Evolutionary conservation across 306 rosid genomes (phyloP).

Genomic region (Citrullus colocynthis): DNA sequence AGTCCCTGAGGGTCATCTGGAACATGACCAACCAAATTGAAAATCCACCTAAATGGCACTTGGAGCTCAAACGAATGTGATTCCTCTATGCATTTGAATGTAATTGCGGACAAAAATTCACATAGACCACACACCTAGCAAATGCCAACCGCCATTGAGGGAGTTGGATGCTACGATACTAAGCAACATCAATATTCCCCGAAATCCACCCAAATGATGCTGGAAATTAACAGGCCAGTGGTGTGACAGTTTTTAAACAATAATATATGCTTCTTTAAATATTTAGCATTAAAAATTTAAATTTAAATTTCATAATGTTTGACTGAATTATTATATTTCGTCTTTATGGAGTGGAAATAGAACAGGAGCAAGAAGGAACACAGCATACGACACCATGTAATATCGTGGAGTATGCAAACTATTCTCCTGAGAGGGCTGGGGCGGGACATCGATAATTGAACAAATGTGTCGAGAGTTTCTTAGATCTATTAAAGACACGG

Average conservation of each 20-base stretch:
- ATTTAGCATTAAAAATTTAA: neutral
- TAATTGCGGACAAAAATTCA: neutral
- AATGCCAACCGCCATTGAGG: neutral
- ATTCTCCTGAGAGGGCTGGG: neutral
- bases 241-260: neutral
- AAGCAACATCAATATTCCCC: neutral
- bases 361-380: neutral
- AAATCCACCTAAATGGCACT: neutral
- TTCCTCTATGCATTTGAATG: neutral
- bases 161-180: neutral
- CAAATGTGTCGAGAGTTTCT: neutral
- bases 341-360: neutral
- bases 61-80: neutral
- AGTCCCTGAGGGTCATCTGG: neutral
- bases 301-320: neutral
- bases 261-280: neutral
- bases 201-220: neutral
- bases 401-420: neutral
- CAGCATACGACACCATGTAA: neutral
- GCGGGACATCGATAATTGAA: neutral
- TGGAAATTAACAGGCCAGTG: neutral
- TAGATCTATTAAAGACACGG: neutral
- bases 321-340: neutral
- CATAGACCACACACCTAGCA: neutral
- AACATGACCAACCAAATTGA: neutral